phyloP scores from a whole-genome alignment of 805 yeast species.

The Ogataea paradorogensis region DNA sequence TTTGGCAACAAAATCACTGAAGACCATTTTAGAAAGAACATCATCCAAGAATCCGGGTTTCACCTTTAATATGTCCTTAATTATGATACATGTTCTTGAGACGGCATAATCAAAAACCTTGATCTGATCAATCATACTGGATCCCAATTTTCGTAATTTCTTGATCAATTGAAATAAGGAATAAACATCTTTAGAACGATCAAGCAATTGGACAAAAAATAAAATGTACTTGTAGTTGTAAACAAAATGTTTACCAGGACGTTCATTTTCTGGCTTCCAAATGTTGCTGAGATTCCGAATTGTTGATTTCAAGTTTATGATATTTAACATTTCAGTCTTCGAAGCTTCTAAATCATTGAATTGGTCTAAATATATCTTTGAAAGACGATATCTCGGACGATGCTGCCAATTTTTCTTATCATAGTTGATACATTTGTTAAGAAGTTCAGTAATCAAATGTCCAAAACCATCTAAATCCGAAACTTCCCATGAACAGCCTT shows the following conservation, averaged over 20 bases:
- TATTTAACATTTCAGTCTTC: slow-evolving; percentile 55
- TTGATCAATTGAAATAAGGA: slow-evolving; percentile 60
- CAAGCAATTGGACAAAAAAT: slow-evolving; percentile 58
- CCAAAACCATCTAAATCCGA: slow-evolving; percentile 34
- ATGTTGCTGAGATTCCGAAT: slow-evolving; percentile 74
- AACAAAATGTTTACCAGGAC: slow-evolving; percentile 90
- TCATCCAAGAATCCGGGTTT: slow-evolving; percentile 49
- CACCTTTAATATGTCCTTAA: slow-evolving; percentile 43
- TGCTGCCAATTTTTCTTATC: slow-evolving; percentile 95
- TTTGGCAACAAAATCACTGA: slow-evolving; percentile 40
- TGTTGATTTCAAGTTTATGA: slow-evolving; percentile 64
- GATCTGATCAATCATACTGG: slow-evolving; percentile 67
- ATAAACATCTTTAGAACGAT: slow-evolving; percentile 52
- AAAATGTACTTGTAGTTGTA: slow-evolving; percentile 68
- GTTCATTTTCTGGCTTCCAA: slow-evolving; percentile 91
- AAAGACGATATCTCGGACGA: slow-evolving; percentile 70
- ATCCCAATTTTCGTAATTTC: slow-evolving; percentile 72
- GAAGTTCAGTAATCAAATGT: slow-evolving; percentile 40
- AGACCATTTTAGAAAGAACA: slow-evolving; percentile 44
- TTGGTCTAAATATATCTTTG: slow-evolving; percentile 57
- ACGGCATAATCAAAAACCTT: slow-evolving; percentile 67
- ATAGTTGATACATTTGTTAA: slow-evolving; percentile 45
- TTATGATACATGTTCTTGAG: slow-evolving; percentile 47
- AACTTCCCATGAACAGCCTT: slow-evolving; percentile 10
- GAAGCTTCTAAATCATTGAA: slow-evolving; percentile 54